phyloP scores from a whole-genome alignment of 768 basidiomycete genomes.

The Exsudoporus frostii region DNA sequence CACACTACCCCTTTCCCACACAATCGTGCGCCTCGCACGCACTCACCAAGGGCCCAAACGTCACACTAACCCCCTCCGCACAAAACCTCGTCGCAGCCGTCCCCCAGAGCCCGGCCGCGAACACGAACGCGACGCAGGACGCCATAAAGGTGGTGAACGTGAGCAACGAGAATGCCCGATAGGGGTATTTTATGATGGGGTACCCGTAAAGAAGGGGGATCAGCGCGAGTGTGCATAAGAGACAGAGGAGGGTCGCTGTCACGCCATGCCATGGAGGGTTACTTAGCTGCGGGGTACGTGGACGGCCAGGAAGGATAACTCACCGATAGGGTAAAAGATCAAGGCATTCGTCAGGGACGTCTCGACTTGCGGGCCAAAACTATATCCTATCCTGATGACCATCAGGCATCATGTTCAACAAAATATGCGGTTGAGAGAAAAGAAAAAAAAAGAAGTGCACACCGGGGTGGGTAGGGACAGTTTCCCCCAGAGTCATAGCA shows the following conservation, averaged over 20 bases:
- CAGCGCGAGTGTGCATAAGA: not conserved
- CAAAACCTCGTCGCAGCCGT: not conserved
- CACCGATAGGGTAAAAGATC: not conserved
- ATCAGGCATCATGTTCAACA: not conserved
- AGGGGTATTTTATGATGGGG: not conserved
- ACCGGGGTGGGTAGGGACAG: not conserved
- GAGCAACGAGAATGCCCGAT: not conserved
- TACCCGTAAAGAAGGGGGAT: not conserved
- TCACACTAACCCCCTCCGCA: not conserved
- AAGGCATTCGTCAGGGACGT: not conserved
- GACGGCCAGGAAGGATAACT: not conserved
- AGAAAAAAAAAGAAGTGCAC: not conserved
- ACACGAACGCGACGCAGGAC: not conserved
- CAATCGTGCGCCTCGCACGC: not conserved
- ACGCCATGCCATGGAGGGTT: no score
- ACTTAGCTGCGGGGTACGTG: not conserved
- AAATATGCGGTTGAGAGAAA: no score
- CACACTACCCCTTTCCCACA: not conserved
- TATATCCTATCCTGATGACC: not conserved
- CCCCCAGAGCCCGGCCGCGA: not conserved
- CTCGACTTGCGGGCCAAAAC: not conserved
- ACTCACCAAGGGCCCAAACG: slow-evolving; percentile 3
- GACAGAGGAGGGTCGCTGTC: not conserved
- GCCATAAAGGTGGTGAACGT: not conserved
- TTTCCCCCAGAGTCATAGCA: not conserved